Conservation (phyloP, 768 basidiomycete species). For the Boletus rex-veris region DNA sequence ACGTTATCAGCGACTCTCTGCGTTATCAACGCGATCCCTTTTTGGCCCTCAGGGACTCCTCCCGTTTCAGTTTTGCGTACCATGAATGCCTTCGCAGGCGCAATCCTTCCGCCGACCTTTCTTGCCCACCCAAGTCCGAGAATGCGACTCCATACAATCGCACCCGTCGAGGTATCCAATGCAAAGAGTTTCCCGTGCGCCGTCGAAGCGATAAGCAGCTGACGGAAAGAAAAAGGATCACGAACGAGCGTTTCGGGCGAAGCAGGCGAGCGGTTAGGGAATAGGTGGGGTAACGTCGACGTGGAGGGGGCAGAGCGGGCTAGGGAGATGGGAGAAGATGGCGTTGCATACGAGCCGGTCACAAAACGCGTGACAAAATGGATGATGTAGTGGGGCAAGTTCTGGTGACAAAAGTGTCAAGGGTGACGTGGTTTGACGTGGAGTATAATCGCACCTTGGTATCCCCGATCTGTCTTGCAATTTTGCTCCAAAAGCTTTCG, state of each 20-base stretch:
- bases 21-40: slow-evolving; percentile 61
- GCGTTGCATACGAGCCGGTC: slow-evolving; percentile 60
- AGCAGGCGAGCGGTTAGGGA: slow-evolving; percentile 26
- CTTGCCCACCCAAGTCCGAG: slow-evolving; percentile 71
- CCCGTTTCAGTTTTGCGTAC: slow-evolving; percentile 34
- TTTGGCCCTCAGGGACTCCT: slow-evolving; percentile 5
- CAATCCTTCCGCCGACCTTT: slow-evolving; percentile 49
- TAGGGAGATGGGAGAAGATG: slow-evolving; percentile 33
- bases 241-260: slow-evolving; percentile 46
- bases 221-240: slow-evolving; percentile 84
- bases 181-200: slow-evolving; percentile 73
- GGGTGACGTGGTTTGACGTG: not conserved
- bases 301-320: not conserved
- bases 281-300: slow-evolving; percentile 17
- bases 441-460: slow-evolving; percentile 43
- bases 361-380: slow-evolving; percentile 70
- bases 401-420: slow-evolving; percentile 35
- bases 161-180: slow-evolving; percentile 75
- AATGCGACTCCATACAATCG: slow-evolving; percentile 74
- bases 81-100: slow-evolving; percentile 61
- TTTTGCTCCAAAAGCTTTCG: slow-evolving; percentile 49
- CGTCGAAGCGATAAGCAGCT: slow-evolving; percentile 74
- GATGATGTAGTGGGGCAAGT: slow-evolving; percentile 65
- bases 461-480: slow-evolving; percentile 56
- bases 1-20: slow-evolving; percentile 65